These are phyloP conservation scores for Malassezia nana DNA, from an alignment of 1,284 basidiomycete species.

Conservation along the genomic window DNA sequence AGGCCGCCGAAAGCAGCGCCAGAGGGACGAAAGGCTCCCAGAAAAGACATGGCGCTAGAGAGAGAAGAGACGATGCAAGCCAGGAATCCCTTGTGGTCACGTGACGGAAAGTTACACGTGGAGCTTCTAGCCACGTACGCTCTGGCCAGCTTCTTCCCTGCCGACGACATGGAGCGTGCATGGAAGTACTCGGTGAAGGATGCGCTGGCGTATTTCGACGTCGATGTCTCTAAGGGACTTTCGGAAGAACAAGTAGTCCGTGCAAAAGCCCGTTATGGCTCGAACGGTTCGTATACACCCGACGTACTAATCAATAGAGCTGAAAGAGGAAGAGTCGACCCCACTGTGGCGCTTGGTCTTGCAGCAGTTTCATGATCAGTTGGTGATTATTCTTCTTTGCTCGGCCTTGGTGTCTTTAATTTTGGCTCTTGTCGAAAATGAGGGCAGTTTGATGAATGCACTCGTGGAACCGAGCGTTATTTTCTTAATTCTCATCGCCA, in stretches of 20 bases:
- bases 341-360: conserved; percentile 86
- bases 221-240: conserved; percentile 34
- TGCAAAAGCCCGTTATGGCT: conserved; percentile 26
- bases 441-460: conserved; percentile 38
- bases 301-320: conserved; percentile 23
- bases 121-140: not conserved
- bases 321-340: conserved; percentile 79
- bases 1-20: conserved; percentile 62
- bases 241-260: conserved; percentile 25
- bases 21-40: conserved; percentile 59
- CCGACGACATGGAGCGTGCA: conserved; percentile 32
- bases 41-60: conserved; percentile 23
- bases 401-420: conserved; percentile 46
- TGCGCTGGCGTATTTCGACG: conserved; percentile 28
- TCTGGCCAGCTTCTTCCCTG: not conserved
- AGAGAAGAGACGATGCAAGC: not conserved
- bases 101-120: not conserved
- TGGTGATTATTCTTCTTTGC: conserved; percentile 44
- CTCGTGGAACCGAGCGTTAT: conserved; percentile 47
- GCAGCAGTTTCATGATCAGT: conserved; percentile 68
- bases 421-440: conserved; percentile 39
- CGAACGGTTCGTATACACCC: conserved; percentile 20
- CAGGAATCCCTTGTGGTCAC: not conserved
- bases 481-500: conserved; percentile 46
- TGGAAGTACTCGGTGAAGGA: conserved; percentile 39